Evolutionary conservation across 345 rosid species (phyloP).

Genomic region (Combretum micranthum): DNA sequence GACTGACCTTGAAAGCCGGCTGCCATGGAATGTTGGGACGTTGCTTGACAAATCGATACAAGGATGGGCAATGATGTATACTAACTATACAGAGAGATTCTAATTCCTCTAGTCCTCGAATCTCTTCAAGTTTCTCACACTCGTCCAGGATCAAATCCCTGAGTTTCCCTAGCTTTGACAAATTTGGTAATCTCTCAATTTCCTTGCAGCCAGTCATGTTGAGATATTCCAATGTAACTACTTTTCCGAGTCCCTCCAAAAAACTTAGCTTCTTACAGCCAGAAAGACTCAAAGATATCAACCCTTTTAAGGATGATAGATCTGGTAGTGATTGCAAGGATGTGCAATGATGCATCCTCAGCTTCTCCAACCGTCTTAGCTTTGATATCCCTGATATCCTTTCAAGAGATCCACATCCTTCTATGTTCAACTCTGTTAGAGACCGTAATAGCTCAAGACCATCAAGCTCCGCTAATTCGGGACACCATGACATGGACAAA

Average conservation of each 20-base stretch:
- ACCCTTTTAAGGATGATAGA: constrained; percentile 3
- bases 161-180: constrained; percentile 7
- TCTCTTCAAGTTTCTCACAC: neutral
- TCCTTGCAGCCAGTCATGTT: neutral
- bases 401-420: neutral
- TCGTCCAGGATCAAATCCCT: neutral
- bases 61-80: too few relatives aligned
- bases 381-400: neutral
- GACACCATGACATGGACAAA: neutral
- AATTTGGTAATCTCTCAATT: neutral
- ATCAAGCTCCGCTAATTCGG: neutral
- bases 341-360: too few relatives aligned
- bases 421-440: neutral
- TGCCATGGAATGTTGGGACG: too few relatives aligned
- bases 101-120: too few relatives aligned
- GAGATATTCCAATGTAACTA: constrained; percentile 1
- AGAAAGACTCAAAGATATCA: neutral
- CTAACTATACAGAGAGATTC: too few relatives aligned
- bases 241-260: constrained; percentile 3
- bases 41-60: too few relatives aligned
- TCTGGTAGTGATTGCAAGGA: too few relatives aligned
- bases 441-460: neutral
- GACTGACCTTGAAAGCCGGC: too few relatives aligned
- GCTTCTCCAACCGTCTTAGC: neutral
- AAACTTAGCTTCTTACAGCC: neutral